Evolutionary conservation across 305 asterid species (phyloP), one percentile per base, ranked within the genome.

Genomic region (Salvia sclarea): DNA sequence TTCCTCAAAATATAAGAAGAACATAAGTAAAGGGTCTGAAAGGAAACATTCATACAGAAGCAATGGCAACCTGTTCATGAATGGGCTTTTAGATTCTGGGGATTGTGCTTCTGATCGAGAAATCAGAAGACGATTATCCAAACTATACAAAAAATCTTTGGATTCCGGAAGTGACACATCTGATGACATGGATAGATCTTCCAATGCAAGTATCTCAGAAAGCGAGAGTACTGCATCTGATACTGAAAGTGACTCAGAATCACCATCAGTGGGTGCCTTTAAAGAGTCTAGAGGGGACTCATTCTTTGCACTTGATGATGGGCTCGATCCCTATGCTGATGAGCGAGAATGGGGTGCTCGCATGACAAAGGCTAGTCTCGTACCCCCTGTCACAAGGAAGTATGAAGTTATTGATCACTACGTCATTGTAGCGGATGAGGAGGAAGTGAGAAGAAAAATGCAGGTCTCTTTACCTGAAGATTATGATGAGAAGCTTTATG

Each of bases 271-370:
- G 76, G 78, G 75, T 78, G 81, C 87, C 63, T 66, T 61, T 2
- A 84, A 80, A 49, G 98, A 82, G 66, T 82, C 96, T 18, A 82
- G 82, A 79, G 79, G 78, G 64, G 96, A 78, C 22, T 2, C 83
- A 38, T 85, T 74, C 82, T 78, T 84, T 54, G 69, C 84, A 45
- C 75, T 81, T 40, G 98, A 92, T 72, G 95, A 87, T 74, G 97
- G 89, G 69, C 78, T 83, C 63, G 99, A 95, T 84, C 78, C 95
- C 65, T 79, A 83, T 70, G 81, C 91, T 66, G 97, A 92, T 75
- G 98, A 92, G n/a, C 97, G 98, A 58, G 99, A 89, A 79, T 95
- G 98, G 98, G 99, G 99, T 68, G 98, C 98, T 64, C 97, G 99
- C 54, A 95, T 95, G 99, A 95, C 99, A 14, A 89, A 95, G 85